Evolutionary conservation across 495 filamentous ascomycete genomes (phyloP), one percentile per base, ranked within the genome.

Genomic region (Xylaria acuta): DNA sequence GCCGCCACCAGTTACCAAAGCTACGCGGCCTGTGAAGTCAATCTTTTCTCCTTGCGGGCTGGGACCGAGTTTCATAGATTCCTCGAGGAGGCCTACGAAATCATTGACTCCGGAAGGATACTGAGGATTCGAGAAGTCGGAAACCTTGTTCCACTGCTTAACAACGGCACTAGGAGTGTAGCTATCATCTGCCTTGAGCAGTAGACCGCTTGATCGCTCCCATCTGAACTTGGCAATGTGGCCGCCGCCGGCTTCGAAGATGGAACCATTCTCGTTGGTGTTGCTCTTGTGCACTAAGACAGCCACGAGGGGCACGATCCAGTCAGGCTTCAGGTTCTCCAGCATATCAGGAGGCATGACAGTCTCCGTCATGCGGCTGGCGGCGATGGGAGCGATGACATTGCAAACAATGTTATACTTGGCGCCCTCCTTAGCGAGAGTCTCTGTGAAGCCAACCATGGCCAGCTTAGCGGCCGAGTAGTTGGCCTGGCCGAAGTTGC

Each of bases 381-480:
- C 96, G 75, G 96, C 96, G 77, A 99, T 95, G 59, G 96, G 96
- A 41, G 96, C 95, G 84, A 99, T 98, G 77, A 92, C 93, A 82
- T 99, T 99, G 85, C 89, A 89, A 77, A 97, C 84, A 75, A 99
- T 98, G 88, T 99, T 98, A 86, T 99, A 99, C 83, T 99, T 99
- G 75, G 90, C 87, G 73, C 96, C 96, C 85, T 99, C 96, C 86
- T 97, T 98, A 65, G 97, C 96, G 71, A 99, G 89, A 4, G 96
- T 97, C 88, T 99, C 96, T 25, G 96, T 98, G 86, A 99, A 99
- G 72, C 94, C 96, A 69, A 99, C 95, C 89, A 96, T 92, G 71
- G 93, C 92, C 64, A 98, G 87, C 87, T 99, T 99, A 75, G 96
- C 96, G 69, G 96, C 95, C 40, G 97, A 97, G 84, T 99, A 99